phyloP scores from a whole-genome alignment of 2,329 filamentous ascomycete species.

The Verticillium longisporum region DNA sequence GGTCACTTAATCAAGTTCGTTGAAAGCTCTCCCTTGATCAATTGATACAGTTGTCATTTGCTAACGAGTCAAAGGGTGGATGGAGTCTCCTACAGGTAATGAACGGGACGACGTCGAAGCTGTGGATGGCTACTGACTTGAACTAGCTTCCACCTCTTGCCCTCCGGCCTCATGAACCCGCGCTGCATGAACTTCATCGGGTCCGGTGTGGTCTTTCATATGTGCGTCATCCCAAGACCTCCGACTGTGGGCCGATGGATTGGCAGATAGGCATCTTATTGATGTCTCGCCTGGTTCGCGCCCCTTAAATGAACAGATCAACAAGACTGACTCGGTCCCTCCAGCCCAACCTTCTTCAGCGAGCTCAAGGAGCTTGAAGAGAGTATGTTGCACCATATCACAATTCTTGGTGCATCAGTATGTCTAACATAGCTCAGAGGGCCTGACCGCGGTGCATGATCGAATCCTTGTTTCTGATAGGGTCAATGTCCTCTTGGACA shows the following conservation, averaged over 20 bases:
- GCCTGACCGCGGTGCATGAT: conserved; percentile 28
- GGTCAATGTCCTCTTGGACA: conserved; percentile 56
- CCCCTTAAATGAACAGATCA: conserved; percentile 12
- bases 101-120: conserved; percentile 10
- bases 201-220: conserved; percentile 1
- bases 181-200: conserved; percentile 35
- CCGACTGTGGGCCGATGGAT: conserved; percentile 9
- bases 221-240: conserved; percentile 15
- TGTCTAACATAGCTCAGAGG: conserved; percentile 18
- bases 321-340: conserved; percentile 15
- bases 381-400: conserved; percentile 11
- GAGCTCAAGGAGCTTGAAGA: conserved; percentile 1
- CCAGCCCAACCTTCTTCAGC: conserved; percentile 7
- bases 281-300: conserved; percentile 14
- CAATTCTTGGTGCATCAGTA: conserved; percentile 9
- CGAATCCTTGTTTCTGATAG: conserved; percentile 58
- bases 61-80: conserved; percentile 9
- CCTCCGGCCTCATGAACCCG: conserved; percentile 27
- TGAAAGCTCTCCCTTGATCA: conserved; percentile 2
- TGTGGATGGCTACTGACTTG: conserved; percentile 12
- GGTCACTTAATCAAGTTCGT: conserved; percentile 13
- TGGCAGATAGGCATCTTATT: conserved; percentile 13
- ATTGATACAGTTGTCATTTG: conserved; percentile 4
- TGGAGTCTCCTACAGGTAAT: conserved; percentile 10
- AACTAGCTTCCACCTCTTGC: conserved; percentile 11